These are phyloP conservation scores for Limnanthes douglasii DNA, from an alignment of 345 rosid genomes.

Conservation along the genomic window DNA sequence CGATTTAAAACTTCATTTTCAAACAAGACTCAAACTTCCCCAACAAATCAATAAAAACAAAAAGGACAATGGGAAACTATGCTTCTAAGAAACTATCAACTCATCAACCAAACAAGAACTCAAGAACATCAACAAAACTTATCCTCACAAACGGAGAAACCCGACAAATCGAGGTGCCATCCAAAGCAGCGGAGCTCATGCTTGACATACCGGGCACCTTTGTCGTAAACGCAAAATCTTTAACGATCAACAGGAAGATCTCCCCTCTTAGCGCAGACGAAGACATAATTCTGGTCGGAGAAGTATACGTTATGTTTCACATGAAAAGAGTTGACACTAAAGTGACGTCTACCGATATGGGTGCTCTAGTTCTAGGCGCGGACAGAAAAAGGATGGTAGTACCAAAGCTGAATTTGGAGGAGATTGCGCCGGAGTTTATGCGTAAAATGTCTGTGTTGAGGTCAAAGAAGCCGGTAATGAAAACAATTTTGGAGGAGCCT, in stretches of 20 bases:
- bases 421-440: constrained; percentile 34
- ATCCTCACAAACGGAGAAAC: constrained; percentile 60
- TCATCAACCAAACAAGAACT: constrained; percentile 15
- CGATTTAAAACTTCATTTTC: too few relatives aligned
- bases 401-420: constrained; percentile 39
- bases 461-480: constrained; percentile 73
- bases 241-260: constrained; percentile 45
- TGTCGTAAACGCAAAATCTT: constrained; percentile 50
- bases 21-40: too few relatives aligned
- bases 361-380: constrained; percentile 34
- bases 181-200: constrained; percentile 83
- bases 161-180: constrained; percentile 28
- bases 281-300: constrained; percentile 34
- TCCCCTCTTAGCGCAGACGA: constrained; percentile 68
- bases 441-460: constrained; percentile 42
- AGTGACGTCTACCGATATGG: constrained; percentile 54
- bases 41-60: too few relatives aligned
- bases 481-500: constrained; percentile 59
- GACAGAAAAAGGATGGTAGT: constrained; percentile 22
- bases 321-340: constrained; percentile 50
- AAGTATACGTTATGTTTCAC: constrained; percentile 56
- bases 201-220: constrained; percentile 69
- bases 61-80: constrained; percentile 72
- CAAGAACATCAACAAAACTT: constrained; percentile 29
- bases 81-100: constrained; percentile 38